phyloP scores from a whole-genome alignment of 1,284 basidiomycete genomes.

The Pulveroboletus ridleyi region DNA sequence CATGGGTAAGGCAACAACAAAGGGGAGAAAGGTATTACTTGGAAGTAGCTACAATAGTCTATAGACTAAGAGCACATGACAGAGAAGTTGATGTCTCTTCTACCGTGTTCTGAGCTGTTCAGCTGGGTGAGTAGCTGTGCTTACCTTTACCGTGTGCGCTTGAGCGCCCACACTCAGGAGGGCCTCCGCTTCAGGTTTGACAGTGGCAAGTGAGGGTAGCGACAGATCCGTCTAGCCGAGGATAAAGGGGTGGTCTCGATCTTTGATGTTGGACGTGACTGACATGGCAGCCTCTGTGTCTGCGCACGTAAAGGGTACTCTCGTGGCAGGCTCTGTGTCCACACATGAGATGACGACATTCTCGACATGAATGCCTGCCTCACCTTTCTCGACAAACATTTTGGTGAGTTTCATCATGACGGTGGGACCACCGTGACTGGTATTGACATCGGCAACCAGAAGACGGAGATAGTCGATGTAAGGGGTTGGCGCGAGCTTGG shows the following conservation, averaged over 20 bases:
- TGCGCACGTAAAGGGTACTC: no score
- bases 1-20: no score
- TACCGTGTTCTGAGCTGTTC: no score
- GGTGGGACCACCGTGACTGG: constrained; percentile 84
- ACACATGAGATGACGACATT: constrained; percentile 81
- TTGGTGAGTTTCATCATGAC: constrained; percentile 84
- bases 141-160: no score
- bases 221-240: constrained; percentile 88
- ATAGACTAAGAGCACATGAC: no score
- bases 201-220: constrained; percentile 73
- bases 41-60: no score
- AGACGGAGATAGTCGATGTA: constrained; percentile 73
- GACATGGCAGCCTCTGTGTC: constrained; percentile 96
- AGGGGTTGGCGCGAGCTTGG: constrained; percentile 74
- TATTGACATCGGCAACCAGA: constrained; percentile 85
- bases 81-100: no score
- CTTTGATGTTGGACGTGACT: constrained; percentile 96
- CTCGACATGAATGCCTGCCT: constrained; percentile 80
- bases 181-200: constrained; percentile 83
- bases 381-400: constrained; percentile 83
- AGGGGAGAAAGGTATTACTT: no score
- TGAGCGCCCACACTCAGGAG: no score
- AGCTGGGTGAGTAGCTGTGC: no score
- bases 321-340: no score
- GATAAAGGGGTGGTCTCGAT: constrained; percentile 96